Evolutionary conservation across 352 stramenopile species (phyloP).

Genomic region (Phytophthora fragariaefolia): DNA sequence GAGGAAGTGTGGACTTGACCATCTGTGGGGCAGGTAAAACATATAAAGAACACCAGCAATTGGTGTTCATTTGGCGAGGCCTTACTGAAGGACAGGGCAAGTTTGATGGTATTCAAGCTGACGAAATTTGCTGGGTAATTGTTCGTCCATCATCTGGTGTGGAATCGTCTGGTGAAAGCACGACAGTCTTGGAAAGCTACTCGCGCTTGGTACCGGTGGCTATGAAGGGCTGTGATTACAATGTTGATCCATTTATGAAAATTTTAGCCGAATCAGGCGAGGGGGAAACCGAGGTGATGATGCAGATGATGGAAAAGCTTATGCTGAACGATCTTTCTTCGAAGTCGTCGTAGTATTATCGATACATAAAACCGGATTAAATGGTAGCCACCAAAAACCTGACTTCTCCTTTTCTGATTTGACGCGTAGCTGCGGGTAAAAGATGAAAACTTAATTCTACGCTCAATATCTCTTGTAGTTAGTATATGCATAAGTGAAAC

Average conservation of each 20-base stretch:
- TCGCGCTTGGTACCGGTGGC: conserved; percentile 31
- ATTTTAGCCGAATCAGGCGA: conserved; percentile 20
- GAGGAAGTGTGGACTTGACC: neutral
- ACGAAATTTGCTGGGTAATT: conserved; percentile 56
- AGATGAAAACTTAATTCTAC: no score
- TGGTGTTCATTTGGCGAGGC: conserved; percentile 53
- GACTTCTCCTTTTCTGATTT: no score
- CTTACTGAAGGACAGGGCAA: conserved; percentile 39
- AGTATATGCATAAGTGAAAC: no score
- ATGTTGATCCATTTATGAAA: conserved; percentile 29
- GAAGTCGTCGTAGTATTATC: neutral
- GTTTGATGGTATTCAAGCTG: conserved; percentile 41
- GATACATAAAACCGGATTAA: no score
- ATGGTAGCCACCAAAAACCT: no score
- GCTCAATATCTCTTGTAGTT: no score
- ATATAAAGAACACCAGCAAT: conserved; percentile 43
- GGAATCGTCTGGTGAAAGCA: neutral
- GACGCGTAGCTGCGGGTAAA: no score
- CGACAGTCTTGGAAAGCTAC: conserved; percentile 36
- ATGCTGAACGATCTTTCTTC: conserved; percentile 11
- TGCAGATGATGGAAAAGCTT: conserved; percentile 24
- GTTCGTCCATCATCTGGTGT: conserved; percentile 13
- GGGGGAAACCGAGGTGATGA: conserved; percentile 26
- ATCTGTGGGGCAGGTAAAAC: conserved; percentile 31
- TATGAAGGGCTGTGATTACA: conserved; percentile 10